Base-by-base conservation (phyloP, 1,284 basidiomycete genomes). In the Rhodotorula mucilaginosa region DNA sequence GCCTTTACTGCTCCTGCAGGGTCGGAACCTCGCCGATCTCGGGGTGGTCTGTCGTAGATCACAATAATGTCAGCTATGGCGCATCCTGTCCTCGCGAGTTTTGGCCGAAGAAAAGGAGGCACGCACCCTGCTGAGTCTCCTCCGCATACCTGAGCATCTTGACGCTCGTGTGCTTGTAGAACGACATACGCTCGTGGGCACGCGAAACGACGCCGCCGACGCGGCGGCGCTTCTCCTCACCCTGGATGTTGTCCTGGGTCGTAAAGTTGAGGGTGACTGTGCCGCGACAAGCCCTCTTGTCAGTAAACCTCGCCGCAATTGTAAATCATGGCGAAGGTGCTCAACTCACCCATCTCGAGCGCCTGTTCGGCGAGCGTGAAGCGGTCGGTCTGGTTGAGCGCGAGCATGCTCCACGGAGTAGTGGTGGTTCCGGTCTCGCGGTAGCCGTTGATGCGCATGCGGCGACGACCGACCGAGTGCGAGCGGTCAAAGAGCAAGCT, bases 371-470 rank as follows among this genome's bases (percentile, higher is more conserved):
- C 83, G 23, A 85, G 69, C 64, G 81, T 80, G 80, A 80, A 86
- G 44, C 85, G 79, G 48, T 81, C 82, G 26, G 80, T 81, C 64
- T 81, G 76, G 80, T 85, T 84, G 69, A 80, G 54, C 47, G 82
- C 79, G 34, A 84, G 81, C 84, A 84, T 84, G 19, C 80, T 80
- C 80, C 51, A 74, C 2, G 83, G 83, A 10, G 83, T 84, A 3
- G 83, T 84, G 3, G 83, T 84, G 12, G 82, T 83, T 16, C 83
- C 84, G 71, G 83, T 74, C 77, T 84, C 83, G 58, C 79, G 79
- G 77, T 83, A 84, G 21, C 82, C 83, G 34, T 48, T 46, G 66
- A 84, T 80, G 65, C 78, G 75, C 75, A 84, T 81, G 66, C 82
- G 77, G 12, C 78, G 77, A 51, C 82, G 78, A 13, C 81, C 81